Evolutionary conservation across 176 grass and related monocot genomes (phyloP), one percentile per base, ranked within the genome.

Genomic region (Zizania latifolia): DNA sequence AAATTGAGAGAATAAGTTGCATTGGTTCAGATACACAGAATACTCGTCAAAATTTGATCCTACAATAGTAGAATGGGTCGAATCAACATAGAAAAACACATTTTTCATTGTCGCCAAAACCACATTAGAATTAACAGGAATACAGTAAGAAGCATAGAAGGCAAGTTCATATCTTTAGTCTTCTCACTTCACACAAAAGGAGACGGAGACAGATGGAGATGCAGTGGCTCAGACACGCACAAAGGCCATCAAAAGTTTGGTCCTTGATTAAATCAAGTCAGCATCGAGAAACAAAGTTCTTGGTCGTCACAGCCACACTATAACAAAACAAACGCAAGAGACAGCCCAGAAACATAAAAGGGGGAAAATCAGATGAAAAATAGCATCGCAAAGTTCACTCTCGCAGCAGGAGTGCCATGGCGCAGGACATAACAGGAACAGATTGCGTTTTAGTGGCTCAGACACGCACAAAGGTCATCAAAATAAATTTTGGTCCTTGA

Each of bases 391-490:
- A 41, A 43, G 40, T 43, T 43, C 12, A 43, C 40, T 43, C 40
- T 43, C 12, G 40, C 40, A 43, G 12, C 1, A 22, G n/a, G n/a
- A n/a, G 48, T 51, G 46, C 7, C 48, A 8, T 53, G 3, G 48
- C 10, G 48, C 44, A 19, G n/a, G 44, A 48, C 17, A 21, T 21
- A 35, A n/a, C n/a, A n/a, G n/a, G n/a, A n/a, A n/a, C n/a, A n/a
- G n/a, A 28, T 3, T 38, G 30, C 35, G 37, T n/a, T n/a, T n/a
- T n/a, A n/a, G 6, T 33, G 62, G 74, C 88, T 90, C 74, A 88
- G 82, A 80, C 78, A 90, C 53, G 78, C 78, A 92, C 35, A 90
- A 51, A 83, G 55, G 64, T 90, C 79, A 84, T 83, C 82, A 86
- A 78, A 71, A n/a, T n/a, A n/a, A n/a, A 62, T 56, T 57, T 59